Conservation (phyloP, 805 yeast genomes). For the Zygotorulaspora sp. region DNA sequence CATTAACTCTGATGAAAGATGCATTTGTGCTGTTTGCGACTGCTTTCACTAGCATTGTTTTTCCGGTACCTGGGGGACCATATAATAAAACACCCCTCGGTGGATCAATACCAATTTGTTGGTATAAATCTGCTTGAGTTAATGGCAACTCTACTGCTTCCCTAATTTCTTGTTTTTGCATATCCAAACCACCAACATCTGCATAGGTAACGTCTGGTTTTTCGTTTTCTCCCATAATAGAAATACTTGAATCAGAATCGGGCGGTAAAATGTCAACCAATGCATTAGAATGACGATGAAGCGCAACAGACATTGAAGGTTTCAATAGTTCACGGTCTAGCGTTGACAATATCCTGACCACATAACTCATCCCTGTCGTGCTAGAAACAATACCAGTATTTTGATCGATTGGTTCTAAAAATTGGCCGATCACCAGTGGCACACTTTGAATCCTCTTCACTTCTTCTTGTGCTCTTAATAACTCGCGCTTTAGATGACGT, state of each 20-base stretch:
- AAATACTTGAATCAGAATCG: slow-evolving; percentile 94
- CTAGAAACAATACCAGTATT: slow-evolving; percentile 95
- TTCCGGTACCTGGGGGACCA: slow-evolving; percentile 99
- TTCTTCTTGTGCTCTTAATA: slow-evolving; percentile 96
- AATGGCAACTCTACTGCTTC: slow-evolving; percentile 98
- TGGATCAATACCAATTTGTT: slow-evolving; percentile 97
- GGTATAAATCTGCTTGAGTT: slow-evolving; percentile 91
- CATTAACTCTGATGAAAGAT: slow-evolving; percentile 91
- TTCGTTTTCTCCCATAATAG: slow-evolving; percentile 92
- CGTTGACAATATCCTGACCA: slow-evolving; percentile 90
- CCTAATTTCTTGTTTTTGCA: slow-evolving; percentile 98
- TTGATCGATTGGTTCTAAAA: slow-evolving; percentile 94
- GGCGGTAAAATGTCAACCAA: slow-evolving; percentile 96
- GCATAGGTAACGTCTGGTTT: slow-evolving; percentile 91
- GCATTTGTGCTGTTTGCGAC: slow-evolving; percentile 97
- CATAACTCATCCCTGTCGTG: slow-evolving; percentile 96
- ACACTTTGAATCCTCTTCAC: slow-evolving; percentile 96
- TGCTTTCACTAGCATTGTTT: slow-evolving; percentile 97
- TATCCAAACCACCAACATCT: slow-evolving; percentile 97
- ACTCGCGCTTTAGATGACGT: slow-evolving; percentile 90
- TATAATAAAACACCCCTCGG: slow-evolving; percentile 96
- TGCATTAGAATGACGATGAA: slow-evolving; percentile 98
- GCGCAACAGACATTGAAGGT: slow-evolving; percentile 92
- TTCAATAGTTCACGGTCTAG: slow-evolving; percentile 90
- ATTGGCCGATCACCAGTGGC: slow-evolving; percentile 97